Base-by-base conservation (phyloP, 352 stramenopile genomes). In the Thraustochytrium striatum region DNA sequence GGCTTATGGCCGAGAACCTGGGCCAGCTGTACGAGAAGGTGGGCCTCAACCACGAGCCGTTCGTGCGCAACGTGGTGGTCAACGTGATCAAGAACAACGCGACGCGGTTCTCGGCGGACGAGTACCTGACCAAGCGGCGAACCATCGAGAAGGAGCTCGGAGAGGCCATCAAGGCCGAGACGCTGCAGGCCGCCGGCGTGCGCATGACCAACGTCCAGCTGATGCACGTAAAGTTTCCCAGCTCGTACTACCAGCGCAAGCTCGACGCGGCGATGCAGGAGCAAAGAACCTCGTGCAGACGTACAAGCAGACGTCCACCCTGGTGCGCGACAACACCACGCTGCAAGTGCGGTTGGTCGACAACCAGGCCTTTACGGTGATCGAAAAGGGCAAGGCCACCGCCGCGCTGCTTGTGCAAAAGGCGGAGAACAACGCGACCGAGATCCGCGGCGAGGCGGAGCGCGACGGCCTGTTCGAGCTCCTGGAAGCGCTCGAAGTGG, bases 51-150 rank as follows among this genome's bases (percentile, higher is more conserved):
- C 33, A 36, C 33, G 5, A 16, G 53, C 53, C 53, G 53, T 61
- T 61, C 53, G 33, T 61, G 25, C 53, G 53, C 5, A 61, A 47
- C 30, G 61, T 70, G n/a, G 61, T n/a, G 43, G 30, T 58, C 5
- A 21, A 70, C 25, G 61, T 16, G 59, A 61, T 70, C 43, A 70
- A 70, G 43, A 70, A 70, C 43, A 70, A 47, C 25, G 61, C 61
- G 5, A 70, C 61, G 35, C 35, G 5, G n/a, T 70, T 70, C 30
- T 62, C 35, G n/a, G 61, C 61, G 43, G 61, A 70, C 43, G n/a
- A 47, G 21, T 70, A 70, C 43, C 61, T 70, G 35, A 70, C 61
- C 5, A 21, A 70, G 5, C 35, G 5, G 25, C 5, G 5, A 21
- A 69, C 5, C 61, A 70, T 70, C 38, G 32, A 70, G 30, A 55